These are phyloP conservation scores for Arctostaphylos glauca DNA, from an alignment of 148 eudicot genomes.

Conservation along the genomic window DNA sequence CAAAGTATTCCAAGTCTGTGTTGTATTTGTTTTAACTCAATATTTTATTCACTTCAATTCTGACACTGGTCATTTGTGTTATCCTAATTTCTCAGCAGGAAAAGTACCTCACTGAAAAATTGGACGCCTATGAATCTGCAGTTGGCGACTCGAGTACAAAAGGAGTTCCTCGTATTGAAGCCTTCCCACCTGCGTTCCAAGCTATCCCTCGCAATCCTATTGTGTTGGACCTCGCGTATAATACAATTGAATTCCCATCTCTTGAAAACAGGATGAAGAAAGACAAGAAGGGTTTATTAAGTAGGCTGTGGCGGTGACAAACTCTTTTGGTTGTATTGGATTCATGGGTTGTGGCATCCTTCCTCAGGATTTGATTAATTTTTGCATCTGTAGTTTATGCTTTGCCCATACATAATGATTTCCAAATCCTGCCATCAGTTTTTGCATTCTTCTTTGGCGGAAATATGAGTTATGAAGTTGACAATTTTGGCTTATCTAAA, in stretches of 20 bases:
- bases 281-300: conserved; percentile 59
- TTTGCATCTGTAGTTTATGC: background rate
- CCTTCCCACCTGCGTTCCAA: conserved; percentile 75
- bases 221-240: conserved; percentile 77
- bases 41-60: background rate
- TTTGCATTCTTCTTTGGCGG: background rate
- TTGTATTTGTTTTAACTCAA: background rate
- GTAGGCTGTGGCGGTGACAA: conserved; percentile 69
- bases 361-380: background rate
- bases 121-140: conserved; percentile 75
- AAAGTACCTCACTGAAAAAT: conserved; percentile 68
- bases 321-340: background rate
- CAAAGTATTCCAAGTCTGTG: background rate
- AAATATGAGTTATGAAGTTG: conserved; percentile 1
- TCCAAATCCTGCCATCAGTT: background rate
- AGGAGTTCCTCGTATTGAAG: conserved; percentile 58
- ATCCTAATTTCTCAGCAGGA: conserved; percentile 41
- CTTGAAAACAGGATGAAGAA: conserved; percentile 84
- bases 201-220: conserved; percentile 76
- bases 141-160: conserved; percentile 62
- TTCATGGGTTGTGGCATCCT: background rate
- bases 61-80: background rate
- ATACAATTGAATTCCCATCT: conserved; percentile 76
- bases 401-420: background rate
- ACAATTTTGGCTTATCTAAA: background rate